These are phyloP conservation scores for Auricularia cornea DNA, from an alignment of 768 basidiomycete genomes.

Conservation along the genomic window DNA sequence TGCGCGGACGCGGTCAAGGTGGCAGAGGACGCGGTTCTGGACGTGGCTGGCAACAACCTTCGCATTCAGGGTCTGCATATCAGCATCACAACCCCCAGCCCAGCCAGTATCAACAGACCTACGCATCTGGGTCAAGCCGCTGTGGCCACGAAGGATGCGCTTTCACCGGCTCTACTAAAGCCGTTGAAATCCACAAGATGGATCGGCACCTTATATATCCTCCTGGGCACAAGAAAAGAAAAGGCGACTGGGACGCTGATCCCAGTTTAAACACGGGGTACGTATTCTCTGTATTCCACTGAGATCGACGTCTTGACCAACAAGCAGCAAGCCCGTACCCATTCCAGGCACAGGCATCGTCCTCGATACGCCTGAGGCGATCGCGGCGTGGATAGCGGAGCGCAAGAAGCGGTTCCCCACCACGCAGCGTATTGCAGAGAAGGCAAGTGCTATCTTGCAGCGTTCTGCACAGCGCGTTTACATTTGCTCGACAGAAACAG, in stretches of 20 bases:
- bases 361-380: conserved; percentile 72
- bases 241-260: conserved; percentile 71
- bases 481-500: conserved; percentile 34
- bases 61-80: conserved; percentile 6
- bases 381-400: conserved; percentile 82
- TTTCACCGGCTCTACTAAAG: conserved; percentile 61
- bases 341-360: conserved; percentile 74
- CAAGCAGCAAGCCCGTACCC: conserved; percentile 52
- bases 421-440: conserved; percentile 58
- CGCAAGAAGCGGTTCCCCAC: conserved; percentile 84
- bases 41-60: not conserved
- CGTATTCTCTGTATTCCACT: conserved; percentile 8
- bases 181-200: conserved; percentile 78
- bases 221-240: conserved; percentile 55
- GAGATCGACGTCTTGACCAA: conserved; percentile 1
- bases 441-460: conserved; percentile 24
- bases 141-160: conserved; percentile 58
- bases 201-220: conserved; percentile 84
- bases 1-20: not conserved
- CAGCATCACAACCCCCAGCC: conserved; percentile 3
- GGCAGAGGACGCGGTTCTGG: not conserved
- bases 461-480: not conserved
- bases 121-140: conserved; percentile 50
- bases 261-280: conserved; percentile 67
- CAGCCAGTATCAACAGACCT: conserved; percentile 15